Conservation (phyloP, 805 yeast genomes). For the Metschnikowia amazonensis region DNA sequence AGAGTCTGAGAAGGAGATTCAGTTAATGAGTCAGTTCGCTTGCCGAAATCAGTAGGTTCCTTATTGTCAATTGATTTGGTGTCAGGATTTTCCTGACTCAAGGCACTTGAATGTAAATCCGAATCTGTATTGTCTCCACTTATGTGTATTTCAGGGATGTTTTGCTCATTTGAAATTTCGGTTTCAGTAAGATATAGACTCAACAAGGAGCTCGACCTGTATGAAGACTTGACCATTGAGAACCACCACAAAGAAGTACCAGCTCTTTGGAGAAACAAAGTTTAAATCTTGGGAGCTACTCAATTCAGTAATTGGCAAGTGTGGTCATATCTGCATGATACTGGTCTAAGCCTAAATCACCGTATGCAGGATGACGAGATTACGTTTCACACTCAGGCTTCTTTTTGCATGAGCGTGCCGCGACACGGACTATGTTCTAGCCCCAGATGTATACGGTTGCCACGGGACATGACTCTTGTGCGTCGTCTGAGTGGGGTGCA, state of each 20-base stretch:
- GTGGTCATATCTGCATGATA: not conserved
- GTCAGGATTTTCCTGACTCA: not conserved
- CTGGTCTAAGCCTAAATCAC: not conserved
- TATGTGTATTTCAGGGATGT: not conserved
- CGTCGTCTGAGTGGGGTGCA: not conserved
- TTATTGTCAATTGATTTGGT: not conserved
- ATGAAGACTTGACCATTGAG: not conserved
- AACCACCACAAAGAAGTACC: not conserved
- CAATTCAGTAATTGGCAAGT: not conserved
- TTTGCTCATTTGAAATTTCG: not conserved
- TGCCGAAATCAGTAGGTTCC: not conserved
- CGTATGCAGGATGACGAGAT: not conserved
- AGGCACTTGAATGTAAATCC: not conserved
- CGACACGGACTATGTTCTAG: not conserved
- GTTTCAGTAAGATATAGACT: constrained; percentile 3
- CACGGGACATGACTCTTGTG: not conserved
- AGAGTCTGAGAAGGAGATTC: not conserved
- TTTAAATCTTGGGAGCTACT: not conserved
- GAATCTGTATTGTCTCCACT: not conserved
- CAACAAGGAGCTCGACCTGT: constrained; percentile 2
- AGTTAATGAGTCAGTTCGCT: too few species aligned
- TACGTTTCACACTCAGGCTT: not conserved
- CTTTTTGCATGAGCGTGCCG: not conserved
- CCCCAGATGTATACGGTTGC: not conserved
- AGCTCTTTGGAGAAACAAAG: not conserved